Base-by-base conservation (phyloP, 2,329 filamentous ascomycete species). In the Drechslerella dactyloides region DNA sequence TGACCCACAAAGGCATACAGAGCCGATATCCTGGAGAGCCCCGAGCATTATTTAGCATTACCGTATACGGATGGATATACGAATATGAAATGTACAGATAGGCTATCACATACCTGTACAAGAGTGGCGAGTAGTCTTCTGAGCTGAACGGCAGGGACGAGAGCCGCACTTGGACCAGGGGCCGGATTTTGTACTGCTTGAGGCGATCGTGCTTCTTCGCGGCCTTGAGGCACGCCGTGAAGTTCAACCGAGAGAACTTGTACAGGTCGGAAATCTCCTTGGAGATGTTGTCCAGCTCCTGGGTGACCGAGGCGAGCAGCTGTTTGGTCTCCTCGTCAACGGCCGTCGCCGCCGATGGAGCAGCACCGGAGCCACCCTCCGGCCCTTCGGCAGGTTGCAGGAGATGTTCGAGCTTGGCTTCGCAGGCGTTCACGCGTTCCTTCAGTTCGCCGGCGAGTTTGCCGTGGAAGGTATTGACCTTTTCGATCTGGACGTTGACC, bases 1-100 rank as follows among this genome's bases (percentile, higher is more conserved):
- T 96, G 90, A 62, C 92, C 89, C 70, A 96, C 89, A 79, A 94
- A 96, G 76, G 91, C 96, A 82, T 97, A 97, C 89, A 97, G 94
- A 76, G 93, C 87, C 30, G 93, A 97, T 73, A 99, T 84, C 77
- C 91, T 77, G 53, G 19, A 61, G 17, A 24, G 30, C 24, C 3
- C 27, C 24, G 30, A 58, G n/a, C 17, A 69, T 54, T n/a, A 35
- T 17, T 57, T n/a, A 19, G n/a, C 21, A 30, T 17, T 44, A 62
- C n/a, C n/a, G n/a, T n/a, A n/a, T n/a, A 21, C 21, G 27, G 5
- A 42, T 5, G 42, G 46, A 66, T 30, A 11, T 30, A 8, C 13
- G 21, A 15, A 55, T n/a, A 2, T 11, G 8, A 8, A 54, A 30
- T 30, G 21, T 3, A 48, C 27, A n/a, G 33, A 23, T 15, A 27